Conservation (phyloP, 2,329 filamentous ascomycete species). For the Aspergillus eucalypticola region DNA sequence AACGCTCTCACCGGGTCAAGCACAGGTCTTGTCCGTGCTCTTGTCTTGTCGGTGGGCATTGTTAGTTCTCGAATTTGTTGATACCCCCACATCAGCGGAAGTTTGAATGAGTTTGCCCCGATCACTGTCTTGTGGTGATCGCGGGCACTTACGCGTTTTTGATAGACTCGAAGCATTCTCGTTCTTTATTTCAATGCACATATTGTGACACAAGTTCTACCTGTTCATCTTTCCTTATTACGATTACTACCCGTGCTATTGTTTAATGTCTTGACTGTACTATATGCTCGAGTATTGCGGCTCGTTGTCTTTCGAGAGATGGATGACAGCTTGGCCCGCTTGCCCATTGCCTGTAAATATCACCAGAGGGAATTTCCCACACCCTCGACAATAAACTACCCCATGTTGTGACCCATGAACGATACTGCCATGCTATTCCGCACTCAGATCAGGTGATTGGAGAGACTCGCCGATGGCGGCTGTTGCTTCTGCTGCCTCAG, state of each 20-base stretch:
- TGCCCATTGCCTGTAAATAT: neutral
- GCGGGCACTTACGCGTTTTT: constrained; percentile 13
- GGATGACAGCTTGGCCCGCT: neutral
- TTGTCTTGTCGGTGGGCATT: constrained; percentile 18
- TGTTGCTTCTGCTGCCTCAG: constrained; percentile 13
- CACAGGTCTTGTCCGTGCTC: constrained; percentile 5
- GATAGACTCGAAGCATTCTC: constrained; percentile 23
- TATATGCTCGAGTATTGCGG: neutral
- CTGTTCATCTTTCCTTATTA: constrained; percentile 6
- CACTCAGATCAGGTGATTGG: neutral
- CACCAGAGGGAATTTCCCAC: neutral
- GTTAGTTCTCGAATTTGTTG: constrained; percentile 26
- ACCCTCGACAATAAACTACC: neutral
- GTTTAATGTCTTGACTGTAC: constrained; percentile 3
- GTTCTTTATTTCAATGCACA: constrained; percentile 21
- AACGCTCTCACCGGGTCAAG: constrained; percentile 8
- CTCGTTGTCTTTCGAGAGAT: neutral
- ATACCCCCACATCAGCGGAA: constrained; percentile 28
- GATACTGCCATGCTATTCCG: neutral
- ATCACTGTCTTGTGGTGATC: constrained; percentile 12
- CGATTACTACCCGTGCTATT: neutral
- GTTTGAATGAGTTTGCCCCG: constrained; percentile 24
- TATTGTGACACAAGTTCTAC: constrained; percentile 12
- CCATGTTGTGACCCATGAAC: no score
- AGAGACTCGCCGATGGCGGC: neutral